A percentile compares a stretch with the other conserved stretches of the same genome.
phyloP scores from a whole-genome alignment of 768 basidiomycete species.

The Hericium coralloides region DNA sequence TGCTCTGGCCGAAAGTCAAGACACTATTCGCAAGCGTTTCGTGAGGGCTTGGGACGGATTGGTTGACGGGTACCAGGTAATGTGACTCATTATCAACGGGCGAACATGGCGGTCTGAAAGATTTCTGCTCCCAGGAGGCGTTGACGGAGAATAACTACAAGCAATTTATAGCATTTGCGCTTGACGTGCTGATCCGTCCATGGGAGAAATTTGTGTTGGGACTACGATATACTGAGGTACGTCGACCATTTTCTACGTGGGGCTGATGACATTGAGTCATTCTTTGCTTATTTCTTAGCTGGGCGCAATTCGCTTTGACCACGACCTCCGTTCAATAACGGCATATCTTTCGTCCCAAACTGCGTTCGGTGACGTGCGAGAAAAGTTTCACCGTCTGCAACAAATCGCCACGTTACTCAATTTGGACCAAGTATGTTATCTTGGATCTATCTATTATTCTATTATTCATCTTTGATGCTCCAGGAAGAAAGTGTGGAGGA shows the following conservation, averaged over 20 bases:
- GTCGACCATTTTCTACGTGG: slow-evolving; percentile 8
- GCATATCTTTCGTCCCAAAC: slow-evolving; percentile 84
- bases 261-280: no score
- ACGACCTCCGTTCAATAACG: slow-evolving; percentile 78
- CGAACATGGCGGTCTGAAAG: neutral
- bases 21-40: slow-evolving; percentile 84
- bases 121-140: slow-evolving; percentile 43
- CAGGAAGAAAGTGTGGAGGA: slow-evolving; percentile 94
- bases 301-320: slow-evolving; percentile 92
- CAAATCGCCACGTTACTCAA: slow-evolving; percentile 91
- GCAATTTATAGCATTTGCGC: slow-evolving; percentile 71
- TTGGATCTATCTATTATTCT: neutral
- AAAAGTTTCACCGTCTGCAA: slow-evolving; percentile 86
- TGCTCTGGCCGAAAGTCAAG: slow-evolving; percentile 73
- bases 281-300: slow-evolving; percentile 39
- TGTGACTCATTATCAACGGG: neutral
- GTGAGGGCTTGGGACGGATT: slow-evolving; percentile 80
- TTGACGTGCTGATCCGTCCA: slow-evolving; percentile 85
- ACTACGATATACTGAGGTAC: slow-evolving; percentile 82
- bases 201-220: slow-evolving; percentile 87
- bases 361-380: slow-evolving; percentile 80
- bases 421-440: slow-evolving; percentile 58
- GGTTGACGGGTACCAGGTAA: slow-evolving; percentile 81
- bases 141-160: slow-evolving; percentile 88
- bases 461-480: slow-evolving; percentile 4